Conservation (phyloP, 2,329 filamentous ascomycete genomes). For the Diplocarpon rosae region DNA sequence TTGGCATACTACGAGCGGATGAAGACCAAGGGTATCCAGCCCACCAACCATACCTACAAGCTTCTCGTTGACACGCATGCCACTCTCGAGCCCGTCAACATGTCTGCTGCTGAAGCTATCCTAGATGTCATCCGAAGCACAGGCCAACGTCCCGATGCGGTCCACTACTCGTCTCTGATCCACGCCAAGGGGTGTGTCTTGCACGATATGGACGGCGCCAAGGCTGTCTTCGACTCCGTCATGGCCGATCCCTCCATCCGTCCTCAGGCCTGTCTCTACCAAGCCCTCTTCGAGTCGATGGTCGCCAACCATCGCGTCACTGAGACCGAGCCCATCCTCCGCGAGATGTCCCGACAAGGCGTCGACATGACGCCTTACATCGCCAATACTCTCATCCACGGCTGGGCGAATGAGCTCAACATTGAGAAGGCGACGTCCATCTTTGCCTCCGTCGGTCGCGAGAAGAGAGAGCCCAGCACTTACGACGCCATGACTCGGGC, state of each 20-base stretch:
- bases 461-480: constrained; percentile 87
- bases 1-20: constrained; percentile 92
- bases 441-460: constrained; percentile 65
- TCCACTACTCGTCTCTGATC: constrained; percentile 92
- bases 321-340: constrained; percentile 63
- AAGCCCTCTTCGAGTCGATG: constrained; percentile 94
- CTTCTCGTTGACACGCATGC: constrained; percentile 92
- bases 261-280: constrained; percentile 79
- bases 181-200: constrained; percentile 91
- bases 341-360: constrained; percentile 59
- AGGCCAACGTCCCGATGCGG: constrained; percentile 72
- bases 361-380: constrained; percentile 94
- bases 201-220: constrained; percentile 80
- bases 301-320: constrained; percentile 84
- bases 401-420: constrained; percentile 79
- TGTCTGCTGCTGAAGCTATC: constrained; percentile 76
- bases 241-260: constrained; percentile 55
- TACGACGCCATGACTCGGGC: constrained; percentile 98
- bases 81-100: constrained; percentile 82
- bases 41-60: constrained; percentile 95
- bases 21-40: constrained; percentile 74
- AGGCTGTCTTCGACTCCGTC: constrained; percentile 71
- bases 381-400: constrained; percentile 94
- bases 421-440: constrained; percentile 68
- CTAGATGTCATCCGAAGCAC: constrained; percentile 65